Percentiles rank a stretch among this genome's conserved stretches.
Conservation (phyloP, 495 filamentous ascomycete species). For the Staphylotrichum tortipilum region DNA sequence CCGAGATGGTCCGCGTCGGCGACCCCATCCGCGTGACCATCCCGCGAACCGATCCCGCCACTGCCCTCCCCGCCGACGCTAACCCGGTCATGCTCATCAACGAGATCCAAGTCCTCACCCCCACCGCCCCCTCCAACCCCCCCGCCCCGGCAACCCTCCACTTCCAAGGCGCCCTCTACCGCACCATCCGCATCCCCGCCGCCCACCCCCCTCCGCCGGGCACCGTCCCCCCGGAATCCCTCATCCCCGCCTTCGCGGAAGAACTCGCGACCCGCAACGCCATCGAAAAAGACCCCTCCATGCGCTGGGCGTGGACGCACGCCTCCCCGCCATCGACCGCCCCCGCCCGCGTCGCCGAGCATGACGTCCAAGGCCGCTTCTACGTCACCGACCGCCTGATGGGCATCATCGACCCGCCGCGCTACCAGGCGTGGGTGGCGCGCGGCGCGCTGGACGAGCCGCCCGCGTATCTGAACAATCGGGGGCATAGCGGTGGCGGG, state of each 20-base stretch:
- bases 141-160: constrained; percentile 19
- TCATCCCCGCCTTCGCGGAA: constrained; percentile 27
- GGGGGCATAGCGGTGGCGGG: constrained; percentile 22
- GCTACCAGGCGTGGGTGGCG: constrained; percentile 18
- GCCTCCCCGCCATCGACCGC: too few relatives aligned
- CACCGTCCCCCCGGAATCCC: constrained; percentile 8
- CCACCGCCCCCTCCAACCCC: constrained; percentile 5
- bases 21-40: constrained; percentile 31
- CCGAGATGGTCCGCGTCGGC: constrained; percentile 33
- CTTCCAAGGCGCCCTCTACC: constrained; percentile 24
- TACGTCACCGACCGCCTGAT: constrained; percentile 34
- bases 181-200: constrained; percentile 9
- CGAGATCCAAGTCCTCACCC: constrained; percentile 15
- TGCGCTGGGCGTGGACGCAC: constrained; percentile 26
- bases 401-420: constrained; percentile 21
- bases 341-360: constrained; percentile 15
- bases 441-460: constrained; percentile 23
- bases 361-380: constrained; percentile 32
- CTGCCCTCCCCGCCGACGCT: not conserved
- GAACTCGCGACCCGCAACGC: constrained; percentile 28
- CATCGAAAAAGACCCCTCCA: constrained; percentile 18
- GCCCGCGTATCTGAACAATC: constrained; percentile 33
- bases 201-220: constrained; percentile 4
- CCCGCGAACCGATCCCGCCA: not conserved
- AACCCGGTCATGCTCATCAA: constrained; percentile 30